These are phyloP conservation scores for Didymellaceae sp. DNA, from an alignment of 2,329 filamentous ascomycete genomes.

Conservation along the genomic window DNA sequence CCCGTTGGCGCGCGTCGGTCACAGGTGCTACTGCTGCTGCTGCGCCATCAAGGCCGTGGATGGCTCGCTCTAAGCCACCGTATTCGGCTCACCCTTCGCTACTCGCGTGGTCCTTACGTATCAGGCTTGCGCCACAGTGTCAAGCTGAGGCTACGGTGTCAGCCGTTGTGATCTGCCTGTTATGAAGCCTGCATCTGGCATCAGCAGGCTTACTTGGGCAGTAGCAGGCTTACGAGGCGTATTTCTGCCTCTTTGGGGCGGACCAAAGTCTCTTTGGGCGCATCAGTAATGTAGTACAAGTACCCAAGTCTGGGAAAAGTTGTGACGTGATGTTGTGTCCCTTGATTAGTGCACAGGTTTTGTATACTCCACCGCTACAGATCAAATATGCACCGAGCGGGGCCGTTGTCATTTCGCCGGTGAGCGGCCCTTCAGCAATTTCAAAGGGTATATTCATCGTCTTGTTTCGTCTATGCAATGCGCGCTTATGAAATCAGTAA, in stretches of 20 bases:
- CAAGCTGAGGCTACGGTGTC: conserved; percentile 23
- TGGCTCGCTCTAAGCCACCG: conserved; percentile 24
- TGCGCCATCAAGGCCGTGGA: conserved; percentile 16
- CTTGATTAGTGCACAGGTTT: no score
- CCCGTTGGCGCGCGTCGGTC: conserved; percentile 15
- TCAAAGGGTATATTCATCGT: conserved; percentile 5
- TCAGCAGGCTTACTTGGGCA: conserved; percentile 3
- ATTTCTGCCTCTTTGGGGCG: no score
- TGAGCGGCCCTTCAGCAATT: no score
- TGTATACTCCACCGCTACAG: no score
- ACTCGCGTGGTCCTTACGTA: conserved; percentile 20
- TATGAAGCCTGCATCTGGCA: conserved; percentile 18
- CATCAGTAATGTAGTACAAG: no score
- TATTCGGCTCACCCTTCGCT: conserved; percentile 21
- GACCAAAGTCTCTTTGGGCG: no score
- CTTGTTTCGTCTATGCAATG: conserved; percentile 13
- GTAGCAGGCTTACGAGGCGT: not conserved
- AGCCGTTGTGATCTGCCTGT: conserved; percentile 11
- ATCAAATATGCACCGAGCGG: no score
- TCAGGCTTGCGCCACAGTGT: conserved; percentile 13
- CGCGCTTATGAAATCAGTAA: conserved; percentile 16
- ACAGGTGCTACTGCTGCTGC: conserved; percentile 16
- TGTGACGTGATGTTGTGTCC: no score
- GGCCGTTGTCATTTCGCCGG: no score
- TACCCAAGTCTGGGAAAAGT: no score